phyloP scores from a whole-genome alignment of 2,329 filamentous ascomycete genomes.

The Periconia sp. region DNA sequence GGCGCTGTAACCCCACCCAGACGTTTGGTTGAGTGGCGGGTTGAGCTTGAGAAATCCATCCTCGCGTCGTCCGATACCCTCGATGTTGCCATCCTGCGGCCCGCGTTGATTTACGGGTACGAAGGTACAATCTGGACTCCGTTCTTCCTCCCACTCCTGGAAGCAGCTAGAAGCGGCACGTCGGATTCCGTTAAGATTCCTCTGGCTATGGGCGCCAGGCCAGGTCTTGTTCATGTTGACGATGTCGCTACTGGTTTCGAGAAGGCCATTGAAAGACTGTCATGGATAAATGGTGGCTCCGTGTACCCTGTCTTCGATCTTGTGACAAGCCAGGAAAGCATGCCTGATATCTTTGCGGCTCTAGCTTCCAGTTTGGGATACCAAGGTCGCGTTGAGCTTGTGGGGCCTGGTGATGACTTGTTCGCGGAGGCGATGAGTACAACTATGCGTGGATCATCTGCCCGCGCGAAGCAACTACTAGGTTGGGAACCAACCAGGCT shows the following conservation, averaged over 20 bases:
- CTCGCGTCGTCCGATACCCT: conserved; percentile 31
- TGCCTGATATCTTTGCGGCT: not conserved
- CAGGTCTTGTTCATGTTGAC: conserved; percentile 42
- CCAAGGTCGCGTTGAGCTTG: not conserved
- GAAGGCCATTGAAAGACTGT: conserved; percentile 2
- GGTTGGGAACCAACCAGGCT: conserved; percentile 4
- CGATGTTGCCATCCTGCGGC: conserved; percentile 38
- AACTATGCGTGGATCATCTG: not conserved
- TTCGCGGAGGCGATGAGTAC: conserved; percentile 1
- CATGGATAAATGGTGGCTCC: not conserved
- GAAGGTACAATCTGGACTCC: conserved; percentile 29
- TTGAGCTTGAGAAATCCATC: conserved; percentile 35
- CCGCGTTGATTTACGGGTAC: conserved; percentile 42
- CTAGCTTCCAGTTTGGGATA: not conserved
- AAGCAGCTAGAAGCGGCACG: conserved; percentile 19
- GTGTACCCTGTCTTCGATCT: conserved; percentile 5
- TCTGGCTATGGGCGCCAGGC: conserved; percentile 18
- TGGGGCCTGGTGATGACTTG: not conserved
- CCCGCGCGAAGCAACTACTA: conserved; percentile 1
- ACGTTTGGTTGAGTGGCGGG: conserved; percentile 33
- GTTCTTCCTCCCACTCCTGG: conserved; percentile 27
- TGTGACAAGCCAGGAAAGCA: conserved; percentile 1
- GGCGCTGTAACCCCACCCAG: conserved; percentile 18
- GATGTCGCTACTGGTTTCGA: conserved; percentile 37
- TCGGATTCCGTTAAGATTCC: conserved; percentile 13